A percentile compares a stretch with the other conserved stretches of the same genome.
Evolutionary conservation across 75 land plant genomes (phyloP).

Genomic region (Pseudotsuga menziesii): DNA sequence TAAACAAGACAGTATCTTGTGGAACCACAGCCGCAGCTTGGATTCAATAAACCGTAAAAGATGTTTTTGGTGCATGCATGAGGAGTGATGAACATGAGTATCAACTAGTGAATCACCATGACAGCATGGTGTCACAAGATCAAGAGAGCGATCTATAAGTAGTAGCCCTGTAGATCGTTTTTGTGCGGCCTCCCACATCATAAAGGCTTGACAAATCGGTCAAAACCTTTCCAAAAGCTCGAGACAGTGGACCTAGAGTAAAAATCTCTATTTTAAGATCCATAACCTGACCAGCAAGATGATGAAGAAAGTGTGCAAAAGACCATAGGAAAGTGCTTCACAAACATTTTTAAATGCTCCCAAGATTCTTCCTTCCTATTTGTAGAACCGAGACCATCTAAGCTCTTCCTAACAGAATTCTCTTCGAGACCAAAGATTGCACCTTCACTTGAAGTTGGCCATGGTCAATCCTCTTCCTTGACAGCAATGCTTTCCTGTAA

Average conservation of each 20-base stretch:
- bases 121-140: slow-evolving; percentile 86
- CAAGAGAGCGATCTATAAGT: slow-evolving; percentile 84
- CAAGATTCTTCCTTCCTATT: slow-evolving; percentile 10
- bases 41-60: no score
- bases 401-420: slow-evolving; percentile 9
- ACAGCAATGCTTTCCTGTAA: slow-evolving; percentile 1
- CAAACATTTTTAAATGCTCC: slow-evolving; percentile 36
- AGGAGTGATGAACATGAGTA: no score
- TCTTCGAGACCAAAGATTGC: slow-evolving; percentile 14
- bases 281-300: slow-evolving; percentile 80
- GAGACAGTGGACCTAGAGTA: slow-evolving; percentile 81
- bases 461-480: slow-evolving; percentile 34
- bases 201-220: slow-evolving; percentile 85
- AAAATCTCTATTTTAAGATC: slow-evolving; percentile 89
- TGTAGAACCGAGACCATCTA: slow-evolving; percentile 7
- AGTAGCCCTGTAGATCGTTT: slow-evolving; percentile 79
- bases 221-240: slow-evolving; percentile 72
- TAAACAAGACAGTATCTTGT: no score
- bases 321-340: slow-evolving; percentile 85
- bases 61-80: no score
- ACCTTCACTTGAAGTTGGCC: slow-evolving; percentile 22
- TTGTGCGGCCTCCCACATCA: slow-evolving; percentile 73
- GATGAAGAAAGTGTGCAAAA: slow-evolving; percentile 90
- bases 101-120: slow-evolving; percentile 90
- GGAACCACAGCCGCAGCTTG: no score